These are phyloP conservation scores for Orbilia blumenaviensis DNA, from an alignment of 2,329 filamentous ascomycete species.

Conservation along the genomic window DNA sequence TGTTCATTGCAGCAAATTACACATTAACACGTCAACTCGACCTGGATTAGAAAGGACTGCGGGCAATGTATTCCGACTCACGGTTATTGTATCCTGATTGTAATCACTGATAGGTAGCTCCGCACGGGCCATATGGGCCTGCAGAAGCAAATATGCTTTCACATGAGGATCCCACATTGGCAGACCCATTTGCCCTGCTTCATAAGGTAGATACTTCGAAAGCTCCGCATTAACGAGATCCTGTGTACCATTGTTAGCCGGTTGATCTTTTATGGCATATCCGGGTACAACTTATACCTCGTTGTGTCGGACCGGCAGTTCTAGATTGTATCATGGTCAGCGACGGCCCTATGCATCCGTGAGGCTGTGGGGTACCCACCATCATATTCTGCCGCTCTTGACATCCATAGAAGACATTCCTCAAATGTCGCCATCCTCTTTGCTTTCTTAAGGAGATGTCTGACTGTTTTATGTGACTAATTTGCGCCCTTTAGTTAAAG, in stretches of 20 bases:
- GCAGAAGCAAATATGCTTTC: constrained; percentile 91
- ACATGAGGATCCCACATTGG: constrained; percentile 99
- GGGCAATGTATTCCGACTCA: constrained; percentile 22
- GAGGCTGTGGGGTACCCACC: constrained; percentile 41
- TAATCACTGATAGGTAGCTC: constrained; percentile 96
- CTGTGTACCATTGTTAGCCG: not conserved
- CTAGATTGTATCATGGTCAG: constrained; percentile 60
- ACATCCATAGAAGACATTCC: constrained; percentile 91
- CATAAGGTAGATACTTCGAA: constrained; percentile 79
- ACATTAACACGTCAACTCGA: constrained; percentile 10
- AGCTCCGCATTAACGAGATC: constrained; percentile 95
- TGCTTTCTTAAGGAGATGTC: constrained; percentile 79
- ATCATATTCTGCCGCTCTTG: constrained; percentile 91
- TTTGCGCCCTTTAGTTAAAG: not conserved
- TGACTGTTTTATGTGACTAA: constrained; percentile 86
- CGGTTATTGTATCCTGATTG: constrained; percentile 83
- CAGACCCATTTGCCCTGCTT: constrained; percentile 71
- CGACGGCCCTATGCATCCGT: not conserved
- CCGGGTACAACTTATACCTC: constrained; percentile 64
- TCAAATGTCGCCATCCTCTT: constrained; percentile 79
- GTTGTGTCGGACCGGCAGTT: constrained; percentile 96
- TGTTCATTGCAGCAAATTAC: constrained; percentile 60
- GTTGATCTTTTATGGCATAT: not conserved
- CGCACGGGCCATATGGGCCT: constrained; percentile 93
- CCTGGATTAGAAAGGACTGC: not conserved